Evolutionary conservation across 2,329 filamentous ascomycete genomes (phyloP), one percentile per base, ranked within the genome.

Genomic region (Leptographium radiaticola): DNA sequence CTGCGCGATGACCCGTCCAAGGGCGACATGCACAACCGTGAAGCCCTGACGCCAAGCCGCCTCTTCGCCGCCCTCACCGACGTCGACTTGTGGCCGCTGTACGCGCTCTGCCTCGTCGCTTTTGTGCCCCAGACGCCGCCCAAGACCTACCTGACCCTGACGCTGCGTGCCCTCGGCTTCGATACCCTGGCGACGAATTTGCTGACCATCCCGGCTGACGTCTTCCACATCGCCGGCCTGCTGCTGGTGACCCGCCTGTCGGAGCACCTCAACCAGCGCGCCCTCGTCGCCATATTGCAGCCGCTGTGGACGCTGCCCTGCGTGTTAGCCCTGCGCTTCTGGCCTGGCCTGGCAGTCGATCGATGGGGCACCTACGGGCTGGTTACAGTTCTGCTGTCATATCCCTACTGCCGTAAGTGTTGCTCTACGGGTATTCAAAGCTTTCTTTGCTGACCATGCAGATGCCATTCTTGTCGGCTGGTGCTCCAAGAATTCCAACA

Each of bases 381-480:
- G 0, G 67, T 76, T 4, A 75, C 70, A 0, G 65, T 74, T 0
- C 62, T 80, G 1, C 64, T 77, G 0, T 73, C 73, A 0, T 77
- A 79, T 53, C 77, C 77, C 0, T 81, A 81, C 60, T 75, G 68
- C 56, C 53, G 53, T 55, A 15, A 8, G 52, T 53, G 18, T 13
- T 13, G n/a, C 20, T 30, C 11, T 20, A 1, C 2, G 16, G 38
- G 42, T 52, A 71, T 39, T 6, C 36, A 6, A 2, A 11, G 16
- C 9, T 25, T 16, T 10, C 16, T 47, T 12, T 20, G 5, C 18
- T 16, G 7, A 33, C 34, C 18, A 12, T 45, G 6, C 47, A 58
- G 73, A 83, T 60, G 78, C 80, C 0, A 77, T 83, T 33, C 66
- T 81, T 2, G 79, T 81, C 0, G 79, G 75, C 0, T 79, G 78